Conservation (phyloP, 306 rosid genomes). For the Vigna angularis region DNA sequence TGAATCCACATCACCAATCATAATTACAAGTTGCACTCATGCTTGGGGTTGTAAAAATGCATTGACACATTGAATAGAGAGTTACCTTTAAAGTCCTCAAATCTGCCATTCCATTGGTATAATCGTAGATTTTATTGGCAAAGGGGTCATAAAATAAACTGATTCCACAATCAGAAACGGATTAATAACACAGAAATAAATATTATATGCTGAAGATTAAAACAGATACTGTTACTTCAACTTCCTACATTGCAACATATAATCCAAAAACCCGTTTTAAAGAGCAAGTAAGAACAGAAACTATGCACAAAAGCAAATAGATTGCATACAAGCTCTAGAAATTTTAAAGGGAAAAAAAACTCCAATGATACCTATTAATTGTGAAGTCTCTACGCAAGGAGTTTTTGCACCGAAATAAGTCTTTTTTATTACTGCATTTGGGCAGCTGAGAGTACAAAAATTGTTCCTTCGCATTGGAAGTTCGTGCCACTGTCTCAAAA, state of each 20-base stretch:
- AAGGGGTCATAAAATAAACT: conserved; percentile 92
- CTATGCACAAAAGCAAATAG: neutral
- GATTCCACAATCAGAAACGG: conserved; percentile 56
- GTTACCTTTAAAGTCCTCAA: conserved; percentile 59
- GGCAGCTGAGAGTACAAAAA: conserved; percentile 50
- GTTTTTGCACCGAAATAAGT: conserved; percentile 67
- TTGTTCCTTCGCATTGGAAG: conserved; percentile 40
- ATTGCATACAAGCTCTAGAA: neutral
- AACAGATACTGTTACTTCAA: conserved; percentile 7
- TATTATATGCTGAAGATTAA: conserved; percentile 28
- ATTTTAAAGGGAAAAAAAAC: neutral
- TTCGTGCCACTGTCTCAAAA: conserved; percentile 71
- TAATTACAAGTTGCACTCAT: conserved; percentile 33
- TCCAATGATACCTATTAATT: conserved; percentile 64
- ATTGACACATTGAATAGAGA: conserved; percentile 31
- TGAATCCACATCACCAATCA: conserved; percentile 46
- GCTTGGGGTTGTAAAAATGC: conserved; percentile 24
- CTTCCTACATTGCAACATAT: conserved; percentile 12
- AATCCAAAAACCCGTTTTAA: conserved; percentile 16
- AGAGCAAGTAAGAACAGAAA: conserved; percentile 8
- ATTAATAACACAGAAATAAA: conserved; percentile 14
- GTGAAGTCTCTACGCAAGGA: conserved; percentile 84
- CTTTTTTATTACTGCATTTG: conserved; percentile 53
- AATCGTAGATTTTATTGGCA: conserved; percentile 52
- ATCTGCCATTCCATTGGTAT: conserved; percentile 53